Evolutionary conservation across 257 asterid genomes (phyloP), one percentile per base, ranked within the genome.

Genomic region (Petrea volubilis): DNA sequence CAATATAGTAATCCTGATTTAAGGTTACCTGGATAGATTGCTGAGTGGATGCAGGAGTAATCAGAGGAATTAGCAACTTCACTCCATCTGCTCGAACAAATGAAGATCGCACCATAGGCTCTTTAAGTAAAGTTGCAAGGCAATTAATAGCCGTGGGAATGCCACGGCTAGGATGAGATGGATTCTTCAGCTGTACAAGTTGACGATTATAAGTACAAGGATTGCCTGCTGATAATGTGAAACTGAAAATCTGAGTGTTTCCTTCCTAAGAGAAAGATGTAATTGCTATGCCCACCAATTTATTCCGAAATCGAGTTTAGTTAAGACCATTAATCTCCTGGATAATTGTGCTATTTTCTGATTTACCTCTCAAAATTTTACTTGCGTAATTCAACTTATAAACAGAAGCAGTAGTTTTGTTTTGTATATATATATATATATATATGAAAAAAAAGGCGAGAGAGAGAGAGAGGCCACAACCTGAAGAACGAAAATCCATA

Each of bases 51-150:
- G 93, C 97, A 67, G 98, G 97, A 82, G 89, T 73, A 80, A 93
- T 90, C 49, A 90, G 80, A 68, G 97, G 97, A 77, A 87, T 77
- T 62, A 93, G 90, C 79, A 90, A 80, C 86, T 88, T 90, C 74
- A 93, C 96, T 64, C 98, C 98, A 77, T 85, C 95, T 71, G 80
- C 88, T 87, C 87, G 93, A 83, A 93, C 97, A 83, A 93, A 93
- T 70, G 87, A 84, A 73, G 87, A 84, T 77, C 98, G 87, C 47
- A 87, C 92, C 34, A 83, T 52, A 60, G 98, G 95, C 77, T 90
- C 98, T 80, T 83, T 93, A 75, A 93, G 85, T 71, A 90, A 79
- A 76, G 93, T 90, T 64, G 98, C 84, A 74, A 90, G 93, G 78
- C 90, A 72, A 85, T 77, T 88, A 73, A 93, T 76, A 70, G 97